A percentile compares a stretch with the other conserved stretches of the same genome.
phyloP scores from a whole-genome alignment of 495 filamentous ascomycete genomes.

The Daldinia vernicosa region DNA sequence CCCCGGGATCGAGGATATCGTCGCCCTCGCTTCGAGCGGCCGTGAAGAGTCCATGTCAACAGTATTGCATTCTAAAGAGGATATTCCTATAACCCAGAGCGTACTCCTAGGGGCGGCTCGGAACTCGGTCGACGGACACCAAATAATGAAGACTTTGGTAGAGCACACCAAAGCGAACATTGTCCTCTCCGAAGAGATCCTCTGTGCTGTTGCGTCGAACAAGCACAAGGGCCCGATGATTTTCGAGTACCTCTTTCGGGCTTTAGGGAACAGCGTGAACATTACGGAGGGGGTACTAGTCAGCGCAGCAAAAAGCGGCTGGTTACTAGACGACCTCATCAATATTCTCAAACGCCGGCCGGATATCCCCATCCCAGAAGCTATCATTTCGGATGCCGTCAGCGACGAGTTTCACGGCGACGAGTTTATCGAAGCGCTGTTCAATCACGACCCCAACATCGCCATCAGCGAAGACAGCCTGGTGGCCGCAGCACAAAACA shows the following conservation, averaged over 20 bases:
- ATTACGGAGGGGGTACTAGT: neutral
- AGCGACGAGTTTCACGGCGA: neutral
- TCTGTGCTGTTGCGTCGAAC: neutral
- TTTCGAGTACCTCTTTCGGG: neutral
- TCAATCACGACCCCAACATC: neutral
- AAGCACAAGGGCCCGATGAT: neutral
- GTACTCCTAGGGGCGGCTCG: neutral
- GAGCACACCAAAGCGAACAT: neutral
- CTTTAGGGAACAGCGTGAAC: neutral
- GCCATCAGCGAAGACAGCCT: neutral
- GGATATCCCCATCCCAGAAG: neutral
- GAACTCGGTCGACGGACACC: neutral
- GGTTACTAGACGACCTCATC: neutral
- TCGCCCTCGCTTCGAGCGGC: neutral
- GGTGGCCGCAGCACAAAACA: neutral
- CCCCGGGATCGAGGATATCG: neutral
- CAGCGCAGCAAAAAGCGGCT: neutral
- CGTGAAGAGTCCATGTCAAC: neutral
- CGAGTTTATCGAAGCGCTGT: neutral
- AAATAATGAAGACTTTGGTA: neutral
- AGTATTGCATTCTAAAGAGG: neutral
- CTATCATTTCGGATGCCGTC: neutral
- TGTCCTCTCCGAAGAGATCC: neutral
- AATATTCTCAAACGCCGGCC: neutral
- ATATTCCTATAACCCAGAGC: neutral